These are phyloP conservation scores for Candolleomyces aberdarensis DNA, from an alignment of 768 basidiomycete species.

Conservation along the genomic window DNA sequence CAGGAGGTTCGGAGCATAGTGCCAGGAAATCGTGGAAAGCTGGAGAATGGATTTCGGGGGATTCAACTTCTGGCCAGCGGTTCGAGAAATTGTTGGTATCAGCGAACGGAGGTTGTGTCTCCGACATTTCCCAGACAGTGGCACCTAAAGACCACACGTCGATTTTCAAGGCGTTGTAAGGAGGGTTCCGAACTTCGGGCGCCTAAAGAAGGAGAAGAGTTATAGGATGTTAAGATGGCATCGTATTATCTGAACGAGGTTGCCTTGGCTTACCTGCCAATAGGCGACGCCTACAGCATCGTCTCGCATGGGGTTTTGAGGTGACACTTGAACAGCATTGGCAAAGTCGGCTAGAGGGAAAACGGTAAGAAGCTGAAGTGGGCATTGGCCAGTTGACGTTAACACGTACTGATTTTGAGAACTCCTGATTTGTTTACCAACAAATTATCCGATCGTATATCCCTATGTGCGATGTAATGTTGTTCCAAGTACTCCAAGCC, in stretches of 20 bases:
- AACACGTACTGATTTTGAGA: conserved; percentile 65
- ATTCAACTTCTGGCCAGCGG: conserved; percentile 61
- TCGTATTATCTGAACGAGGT: no score
- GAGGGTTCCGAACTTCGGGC: conserved; percentile 74
- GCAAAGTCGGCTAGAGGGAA: conserved; percentile 72
- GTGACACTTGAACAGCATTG: conserved; percentile 59
- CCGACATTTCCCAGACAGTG: conserved; percentile 79
- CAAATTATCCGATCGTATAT: conserved; percentile 82
- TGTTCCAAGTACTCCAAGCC: conserved; percentile 66
- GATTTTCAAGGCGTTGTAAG: conserved; percentile 71
- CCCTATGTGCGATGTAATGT: conserved; percentile 74
- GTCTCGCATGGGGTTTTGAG: conserved; percentile 45
- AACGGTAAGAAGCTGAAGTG: neutral
- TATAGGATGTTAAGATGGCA: no score
- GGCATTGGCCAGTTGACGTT: neutral
- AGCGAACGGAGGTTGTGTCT: conserved; percentile 71
- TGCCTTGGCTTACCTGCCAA: conserved; percentile 55
- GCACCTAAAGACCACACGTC: conserved; percentile 84
- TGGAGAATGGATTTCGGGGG: conserved; percentile 60
- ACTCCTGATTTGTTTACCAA: conserved; percentile 66
- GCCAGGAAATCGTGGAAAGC: conserved; percentile 72
- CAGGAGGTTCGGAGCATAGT: conserved; percentile 60
- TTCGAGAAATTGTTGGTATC: conserved; percentile 53
- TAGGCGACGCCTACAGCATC: conserved; percentile 71
- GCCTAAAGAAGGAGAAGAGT: conserved; percentile 17